Percentiles rank a stretch among this genome's conserved stretches.
These are phyloP conservation scores for Alternaria gansuensis DNA, from an alignment of 2,329 filamentous ascomycete species.

Conservation along the genomic window DNA sequence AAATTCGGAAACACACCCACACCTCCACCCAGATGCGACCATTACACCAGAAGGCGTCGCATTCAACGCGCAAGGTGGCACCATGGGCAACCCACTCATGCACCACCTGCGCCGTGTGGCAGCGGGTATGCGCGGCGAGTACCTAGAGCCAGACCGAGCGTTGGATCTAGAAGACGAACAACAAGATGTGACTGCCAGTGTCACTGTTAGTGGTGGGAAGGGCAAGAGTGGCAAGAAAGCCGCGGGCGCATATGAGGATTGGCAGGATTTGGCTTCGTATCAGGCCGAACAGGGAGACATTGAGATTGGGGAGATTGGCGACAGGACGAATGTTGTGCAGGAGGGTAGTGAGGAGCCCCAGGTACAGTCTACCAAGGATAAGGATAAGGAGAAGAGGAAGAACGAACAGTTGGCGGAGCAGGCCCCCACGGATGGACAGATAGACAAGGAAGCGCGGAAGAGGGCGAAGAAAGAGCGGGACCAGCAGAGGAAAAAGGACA, in stretches of 20 bases:
- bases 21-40: slow-evolving; percentile 60
- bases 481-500: slow-evolving; percentile 55
- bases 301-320: slow-evolving; percentile 55
- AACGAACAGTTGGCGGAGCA: slow-evolving; percentile 29
- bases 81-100: slow-evolving; percentile 59
- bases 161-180: slow-evolving; percentile 52
- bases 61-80: slow-evolving; percentile 55
- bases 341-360: slow-evolving; percentile 43
- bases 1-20: slow-evolving; percentile 52
- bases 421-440: slow-evolving; percentile 21
- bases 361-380: slow-evolving; percentile 33
- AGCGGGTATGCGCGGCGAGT: slow-evolving; percentile 62
- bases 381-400: slow-evolving; percentile 47
- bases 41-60: slow-evolving; percentile 55
- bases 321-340: slow-evolving; percentile 44
- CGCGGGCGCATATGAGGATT: slow-evolving; percentile 35
- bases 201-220: slow-evolving; percentile 15
- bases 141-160: slow-evolving; percentile 56
- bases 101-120: slow-evolving; percentile 64
- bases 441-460: slow-evolving; percentile 64
- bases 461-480: slow-evolving; percentile 64
- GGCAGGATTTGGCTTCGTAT: slow-evolving; percentile 57
- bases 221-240: slow-evolving; percentile 24
- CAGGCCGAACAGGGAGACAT: slow-evolving; percentile 53
- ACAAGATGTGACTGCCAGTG: slow-evolving; percentile 1